Evolutionary conservation across 495 filamentous ascomycete species (phyloP).

Genomic region (Oidiodendron maius): DNA sequence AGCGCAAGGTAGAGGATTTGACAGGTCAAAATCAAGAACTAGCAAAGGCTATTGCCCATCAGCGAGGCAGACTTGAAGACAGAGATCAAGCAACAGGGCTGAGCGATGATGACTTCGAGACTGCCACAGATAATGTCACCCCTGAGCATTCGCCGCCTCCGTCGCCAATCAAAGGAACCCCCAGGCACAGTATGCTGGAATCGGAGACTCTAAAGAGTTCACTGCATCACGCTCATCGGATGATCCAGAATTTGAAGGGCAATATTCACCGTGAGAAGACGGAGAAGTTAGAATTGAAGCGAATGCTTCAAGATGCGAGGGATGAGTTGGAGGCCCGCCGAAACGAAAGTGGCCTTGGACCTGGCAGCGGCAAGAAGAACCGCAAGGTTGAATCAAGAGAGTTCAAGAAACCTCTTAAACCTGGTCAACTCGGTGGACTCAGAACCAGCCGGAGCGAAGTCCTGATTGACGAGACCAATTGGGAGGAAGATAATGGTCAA

Average conservation of each 20-base stretch:
- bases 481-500: slow-evolving; percentile 71
- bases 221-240: slow-evolving; percentile 86
- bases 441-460: slow-evolving; percentile 72
- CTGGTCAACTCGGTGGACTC: slow-evolving; percentile 71
- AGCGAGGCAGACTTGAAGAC: slow-evolving; percentile 64
- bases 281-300: slow-evolving; percentile 90
- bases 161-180: slow-evolving; percentile 85
- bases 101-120: slow-evolving; percentile 57
- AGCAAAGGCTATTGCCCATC: slow-evolving; percentile 65
- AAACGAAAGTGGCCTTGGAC: slow-evolving; percentile 44
- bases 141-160: slow-evolving; percentile 87
- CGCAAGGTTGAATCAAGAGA: slow-evolving; percentile 65
- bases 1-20: slow-evolving; percentile 80
- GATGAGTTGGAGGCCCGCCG: slow-evolving; percentile 84
- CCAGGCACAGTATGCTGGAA: slow-evolving; percentile 82
- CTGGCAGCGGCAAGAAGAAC: slow-evolving; percentile 50
- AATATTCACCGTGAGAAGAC: slow-evolving; percentile 97
- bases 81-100: slow-evolving; percentile 50
- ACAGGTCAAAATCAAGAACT: slow-evolving; percentile 84
- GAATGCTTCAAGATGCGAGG: slow-evolving; percentile 91
- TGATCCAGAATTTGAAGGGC: slow-evolving; percentile 90
- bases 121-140: slow-evolving; percentile 61
- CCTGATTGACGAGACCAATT: slow-evolving; percentile 74
- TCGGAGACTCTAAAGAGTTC: slow-evolving; percentile 92
- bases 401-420: slow-evolving; percentile 68